Evolutionary conservation across 192 early-diverging fungal genomes (phyloP), one percentile per base, ranked within the genome.

Genomic region (Lobosporangium transversale): DNA sequence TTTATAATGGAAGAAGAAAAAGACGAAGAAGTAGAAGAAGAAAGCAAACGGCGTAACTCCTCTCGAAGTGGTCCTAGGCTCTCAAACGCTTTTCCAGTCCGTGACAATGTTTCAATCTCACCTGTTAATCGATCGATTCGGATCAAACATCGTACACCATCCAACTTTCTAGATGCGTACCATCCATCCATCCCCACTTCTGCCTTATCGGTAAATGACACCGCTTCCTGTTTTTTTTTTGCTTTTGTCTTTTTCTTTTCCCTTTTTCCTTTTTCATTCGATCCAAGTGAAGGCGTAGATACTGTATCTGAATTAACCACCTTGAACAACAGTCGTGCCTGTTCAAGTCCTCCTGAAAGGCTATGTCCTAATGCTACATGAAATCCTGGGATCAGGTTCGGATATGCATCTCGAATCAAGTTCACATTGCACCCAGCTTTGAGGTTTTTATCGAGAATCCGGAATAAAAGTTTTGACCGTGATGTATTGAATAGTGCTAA

Each of bases 101-200:
- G 65, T 17, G 85, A 87, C 42, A 56, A 48, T 17, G 79, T 68
- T 26, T 74, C 51, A 15, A 83, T 69, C 11, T 49, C 26, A 18
- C 74, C 58, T 33, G 54, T 44, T 2, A 12, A 12, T 2, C 67
- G 68, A 33, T 62, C 51, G 2, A 83, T 64, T 30, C 81, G 23
- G 11, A 81, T 58, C 21, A 87, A 23, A 50, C 85, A 87, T 5
- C 85, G 78, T 6, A 87, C 76, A 1, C 85, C 85, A 32, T 87
- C 85, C 58, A 84, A 20, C 53, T 87, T 87, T 47, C 81, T 37
- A 7, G 85, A 87, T 2, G 61, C 81, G 47, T 70, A 81, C 83
- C 81, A 87, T 17, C n/a, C 59, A 51, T 29, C 32, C 17, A 2
- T 33, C 15, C 35, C 7, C 23, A 12, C 8, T 26, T 36, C 27